These are phyloP conservation scores for Xylaria telfairii DNA, from an alignment of 495 filamentous ascomycete species.

Conservation along the genomic window DNA sequence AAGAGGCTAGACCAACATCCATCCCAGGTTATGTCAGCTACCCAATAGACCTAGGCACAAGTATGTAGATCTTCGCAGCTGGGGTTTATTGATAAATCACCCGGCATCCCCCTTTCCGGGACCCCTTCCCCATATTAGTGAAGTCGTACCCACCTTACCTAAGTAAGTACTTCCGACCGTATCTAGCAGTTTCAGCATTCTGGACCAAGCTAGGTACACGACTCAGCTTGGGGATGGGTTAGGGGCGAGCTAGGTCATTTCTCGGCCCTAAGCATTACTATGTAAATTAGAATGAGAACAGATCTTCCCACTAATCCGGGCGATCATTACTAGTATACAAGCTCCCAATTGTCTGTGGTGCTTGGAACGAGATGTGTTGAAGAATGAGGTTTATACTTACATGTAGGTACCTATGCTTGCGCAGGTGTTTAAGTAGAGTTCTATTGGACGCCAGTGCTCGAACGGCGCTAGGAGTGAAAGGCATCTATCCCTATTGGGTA, in stretches of 20 bases:
- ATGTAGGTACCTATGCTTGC: too few species aligned
- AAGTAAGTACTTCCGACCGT: conserved; percentile 4
- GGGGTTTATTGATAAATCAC: neutral
- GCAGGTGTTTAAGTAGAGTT: too few species aligned
- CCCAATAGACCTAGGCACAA: too few species aligned
- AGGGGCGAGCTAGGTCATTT: neutral
- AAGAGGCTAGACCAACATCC: neutral
- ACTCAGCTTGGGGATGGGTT: neutral
- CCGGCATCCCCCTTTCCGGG: neutral
- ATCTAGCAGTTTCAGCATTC: conserved; percentile 1
- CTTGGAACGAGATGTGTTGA: neutral
- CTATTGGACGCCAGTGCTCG: neutral
- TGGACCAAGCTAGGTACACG: neutral
- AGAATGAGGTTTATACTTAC: too few species aligned
- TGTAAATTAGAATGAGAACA: neutral
- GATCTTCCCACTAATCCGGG: neutral
- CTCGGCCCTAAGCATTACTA: neutral
- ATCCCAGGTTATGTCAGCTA: neutral
- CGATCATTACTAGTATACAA: neutral
- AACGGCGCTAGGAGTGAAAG: neutral
- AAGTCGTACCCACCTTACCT: neutral
- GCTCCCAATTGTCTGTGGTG: neutral
- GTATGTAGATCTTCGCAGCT: neutral
- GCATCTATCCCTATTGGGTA: neutral
- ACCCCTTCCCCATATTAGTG: neutral